These are phyloP conservation scores for Entomortierella beljakovae DNA, from an alignment of 192 early-diverging fungal species.

Conservation along the genomic window DNA sequence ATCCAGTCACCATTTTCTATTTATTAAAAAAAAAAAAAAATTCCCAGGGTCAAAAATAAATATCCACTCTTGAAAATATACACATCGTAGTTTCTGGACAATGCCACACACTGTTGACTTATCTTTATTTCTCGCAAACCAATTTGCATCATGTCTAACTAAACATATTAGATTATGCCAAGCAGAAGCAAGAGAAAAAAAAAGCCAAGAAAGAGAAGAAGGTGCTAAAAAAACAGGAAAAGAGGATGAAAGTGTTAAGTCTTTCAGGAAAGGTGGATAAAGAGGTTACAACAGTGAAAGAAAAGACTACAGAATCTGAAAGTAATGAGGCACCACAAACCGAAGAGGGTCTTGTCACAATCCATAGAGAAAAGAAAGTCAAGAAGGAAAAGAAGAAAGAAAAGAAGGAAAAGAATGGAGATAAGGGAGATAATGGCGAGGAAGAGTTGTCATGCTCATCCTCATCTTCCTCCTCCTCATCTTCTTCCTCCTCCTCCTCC, in stretches of 20 bases:
- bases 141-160: background rate
- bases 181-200: slow-evolving; percentile 41
- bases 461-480: slow-evolving; percentile 27
- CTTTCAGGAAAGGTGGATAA: slow-evolving; percentile 43
- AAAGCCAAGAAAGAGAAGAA: slow-evolving; percentile 41
- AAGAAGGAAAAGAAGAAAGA: slow-evolving; percentile 10
- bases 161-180: slow-evolving; percentile 32
- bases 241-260: slow-evolving; percentile 26
- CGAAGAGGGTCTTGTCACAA: slow-evolving; percentile 24
- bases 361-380: slow-evolving; percentile 15
- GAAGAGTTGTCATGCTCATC: slow-evolving; percentile 17
- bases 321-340: background rate
- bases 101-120: no score
- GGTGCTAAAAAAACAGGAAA: slow-evolving; percentile 38
- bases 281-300: slow-evolving; percentile 21
- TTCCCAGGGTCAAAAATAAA: no score
- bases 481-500: slow-evolving; percentile 22
- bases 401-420: background rate
- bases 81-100: no score
- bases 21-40: no score
- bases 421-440: slow-evolving; percentile 10
- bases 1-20: no score
- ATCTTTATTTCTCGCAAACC: no score
- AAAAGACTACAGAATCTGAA: background rate
- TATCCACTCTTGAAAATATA: no score